phyloP scores from a whole-genome alignment of 768 basidiomycete genomes.

The Calocybe cyanea region DNA sequence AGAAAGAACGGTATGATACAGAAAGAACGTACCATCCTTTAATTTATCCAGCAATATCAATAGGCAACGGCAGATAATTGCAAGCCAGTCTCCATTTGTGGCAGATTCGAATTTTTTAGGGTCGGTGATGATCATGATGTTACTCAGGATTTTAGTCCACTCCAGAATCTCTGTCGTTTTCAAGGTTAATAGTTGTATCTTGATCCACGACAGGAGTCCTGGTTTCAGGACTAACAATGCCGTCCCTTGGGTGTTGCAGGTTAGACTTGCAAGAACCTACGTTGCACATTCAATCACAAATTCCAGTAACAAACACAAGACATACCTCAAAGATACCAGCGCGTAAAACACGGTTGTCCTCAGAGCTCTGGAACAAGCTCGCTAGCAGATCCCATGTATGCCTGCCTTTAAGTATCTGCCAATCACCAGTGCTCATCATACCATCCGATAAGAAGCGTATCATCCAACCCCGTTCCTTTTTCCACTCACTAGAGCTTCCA shows the following conservation, averaged over 20 bases:
- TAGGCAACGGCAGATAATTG: constrained; percentile 52
- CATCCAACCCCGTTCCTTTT: constrained; percentile 88
- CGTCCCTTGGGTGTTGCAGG: constrained; percentile 64
- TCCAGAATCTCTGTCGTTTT: constrained; percentile 41
- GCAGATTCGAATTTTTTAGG: constrained; percentile 46
- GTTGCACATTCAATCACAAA: not conserved
- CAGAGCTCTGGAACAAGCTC: constrained; percentile 71
- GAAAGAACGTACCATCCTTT: constrained; percentile 22
- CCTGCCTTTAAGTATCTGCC: constrained; percentile 73
- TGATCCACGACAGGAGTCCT: constrained; percentile 76
- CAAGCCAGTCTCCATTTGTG: constrained; percentile 59
- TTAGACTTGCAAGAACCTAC: constrained; percentile 73
- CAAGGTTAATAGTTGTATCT: constrained; percentile 54
- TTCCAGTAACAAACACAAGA: constrained; percentile 6
- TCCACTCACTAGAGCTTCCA: constrained; percentile 76
- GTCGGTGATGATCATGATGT: constrained; percentile 52
- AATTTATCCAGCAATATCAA: constrained; percentile 31
- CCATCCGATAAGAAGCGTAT: constrained; percentile 79
- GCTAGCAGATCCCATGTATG: constrained; percentile 89
- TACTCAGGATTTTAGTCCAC: constrained; percentile 67
- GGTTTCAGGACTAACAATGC: constrained; percentile 70
- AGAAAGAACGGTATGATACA: constrained; percentile 9
- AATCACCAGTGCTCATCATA: constrained; percentile 71
- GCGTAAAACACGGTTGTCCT: constrained; percentile 48
- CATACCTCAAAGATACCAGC: constrained; percentile 65